Percentiles rank a stretch among this genome's conserved stretches.
These are phyloP conservation scores for Chalciporus piperatus DNA, from an alignment of 768 basidiomycete genomes.

Conservation along the genomic window DNA sequence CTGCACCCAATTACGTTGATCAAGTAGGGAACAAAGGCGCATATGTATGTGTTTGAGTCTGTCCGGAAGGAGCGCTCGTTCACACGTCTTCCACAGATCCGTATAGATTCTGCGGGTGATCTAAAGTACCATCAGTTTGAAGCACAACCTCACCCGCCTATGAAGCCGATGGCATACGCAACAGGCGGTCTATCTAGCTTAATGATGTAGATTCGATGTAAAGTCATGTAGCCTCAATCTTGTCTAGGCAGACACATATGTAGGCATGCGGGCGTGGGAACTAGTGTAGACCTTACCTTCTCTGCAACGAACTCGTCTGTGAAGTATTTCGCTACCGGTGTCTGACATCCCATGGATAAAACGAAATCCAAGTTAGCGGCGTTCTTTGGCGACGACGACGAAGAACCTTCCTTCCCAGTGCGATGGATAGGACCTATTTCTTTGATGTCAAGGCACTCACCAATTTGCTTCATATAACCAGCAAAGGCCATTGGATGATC, in stretches of 20 bases:
- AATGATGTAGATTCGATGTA: constrained; percentile 52
- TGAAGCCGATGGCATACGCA: constrained; percentile 92
- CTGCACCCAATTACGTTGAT: constrained; percentile 94
- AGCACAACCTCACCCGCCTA: constrained; percentile 81
- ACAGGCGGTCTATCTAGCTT: constrained; percentile 62
- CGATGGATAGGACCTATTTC: constrained; percentile 76
- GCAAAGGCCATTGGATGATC: constrained; percentile 84
- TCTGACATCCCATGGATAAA: constrained; percentile 29
- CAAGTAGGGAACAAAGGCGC: constrained; percentile 91
- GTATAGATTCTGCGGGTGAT: constrained; percentile 75
- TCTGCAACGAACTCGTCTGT: neutral
- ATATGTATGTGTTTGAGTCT: constrained; percentile 53
- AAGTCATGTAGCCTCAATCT: too few relatives aligned
- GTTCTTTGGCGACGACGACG: constrained; percentile 84
- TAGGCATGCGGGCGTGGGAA: constrained; percentile 26
- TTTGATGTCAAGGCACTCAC: constrained; percentile 54
- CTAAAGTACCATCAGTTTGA: constrained; percentile 79
- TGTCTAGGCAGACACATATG: neutral
- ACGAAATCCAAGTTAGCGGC: constrained; percentile 58
- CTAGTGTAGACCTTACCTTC: neutral
- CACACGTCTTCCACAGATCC: constrained; percentile 49
- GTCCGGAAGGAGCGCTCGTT: neutral
- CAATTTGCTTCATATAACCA: constrained; percentile 50
- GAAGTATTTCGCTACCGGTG: neutral
- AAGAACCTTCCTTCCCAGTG: constrained; percentile 87